Conservation (phyloP, 2,329 filamentous ascomycete species). For the Furcasterigmium sp. region DNA sequence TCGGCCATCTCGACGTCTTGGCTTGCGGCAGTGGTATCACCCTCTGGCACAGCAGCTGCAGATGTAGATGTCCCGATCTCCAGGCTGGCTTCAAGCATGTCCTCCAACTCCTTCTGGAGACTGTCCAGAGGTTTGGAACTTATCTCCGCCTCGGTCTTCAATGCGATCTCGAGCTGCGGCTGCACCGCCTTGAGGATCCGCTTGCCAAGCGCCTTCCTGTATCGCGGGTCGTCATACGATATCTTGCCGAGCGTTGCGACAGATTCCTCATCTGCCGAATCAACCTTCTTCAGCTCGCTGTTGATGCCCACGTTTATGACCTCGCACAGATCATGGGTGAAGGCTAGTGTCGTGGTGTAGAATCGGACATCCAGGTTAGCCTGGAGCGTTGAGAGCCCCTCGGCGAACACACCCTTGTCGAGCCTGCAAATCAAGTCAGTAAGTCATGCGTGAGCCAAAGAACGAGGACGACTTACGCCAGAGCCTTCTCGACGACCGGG, state of each 20-base stretch:
- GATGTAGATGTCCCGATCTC: constrained; percentile 37
- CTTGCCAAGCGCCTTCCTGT: constrained; percentile 80
- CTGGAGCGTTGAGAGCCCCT: constrained; percentile 44
- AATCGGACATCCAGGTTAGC: constrained; percentile 47
- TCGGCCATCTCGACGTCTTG: constrained; percentile 49
- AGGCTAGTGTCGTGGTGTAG: constrained; percentile 53
- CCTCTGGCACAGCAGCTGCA: constrained; percentile 20
- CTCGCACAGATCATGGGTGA: constrained; percentile 51
- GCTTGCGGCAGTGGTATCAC: constrained; percentile 33
- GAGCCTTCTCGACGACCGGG: constrained; percentile 74
- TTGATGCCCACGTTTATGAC: constrained; percentile 50
- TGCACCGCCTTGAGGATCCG: constrained; percentile 82
- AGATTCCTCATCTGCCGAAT: constrained; percentile 18
- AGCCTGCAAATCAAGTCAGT: constrained; percentile 45
- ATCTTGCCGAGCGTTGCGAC: constrained; percentile 29
- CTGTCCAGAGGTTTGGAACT: constrained; percentile 64
- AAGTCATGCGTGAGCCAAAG: constrained; percentile 15
- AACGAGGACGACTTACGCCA: constrained; percentile 57
- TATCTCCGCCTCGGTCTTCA: constrained; percentile 78
- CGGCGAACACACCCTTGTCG: constrained; percentile 57
- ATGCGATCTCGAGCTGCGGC: constrained; percentile 68
- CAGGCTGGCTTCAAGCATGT: constrained; percentile 64
- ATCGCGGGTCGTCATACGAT: constrained; percentile 64
- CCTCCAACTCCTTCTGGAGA: constrained; percentile 68
- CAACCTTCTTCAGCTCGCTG: constrained; percentile 24